Percentiles rank a stretch among this genome's conserved stretches.
Evolutionary conservation across 1,284 basidiomycete species (phyloP).

Genomic region (Veloporphyrellus conicus): DNA sequence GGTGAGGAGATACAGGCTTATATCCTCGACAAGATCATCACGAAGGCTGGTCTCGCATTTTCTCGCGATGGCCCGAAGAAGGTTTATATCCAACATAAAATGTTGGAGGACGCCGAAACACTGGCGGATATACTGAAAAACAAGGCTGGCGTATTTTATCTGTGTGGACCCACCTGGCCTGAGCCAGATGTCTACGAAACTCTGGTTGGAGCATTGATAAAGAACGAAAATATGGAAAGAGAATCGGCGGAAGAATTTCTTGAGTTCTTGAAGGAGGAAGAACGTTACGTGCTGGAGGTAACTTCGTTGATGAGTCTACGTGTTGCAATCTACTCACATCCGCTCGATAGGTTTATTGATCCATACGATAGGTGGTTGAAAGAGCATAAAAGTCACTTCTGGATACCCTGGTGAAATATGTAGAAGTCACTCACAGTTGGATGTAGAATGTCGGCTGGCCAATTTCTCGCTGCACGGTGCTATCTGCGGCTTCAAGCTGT

Average conservation of each 20-base stretch:
- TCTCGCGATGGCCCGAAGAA: conserved; percentile 91
- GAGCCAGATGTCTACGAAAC: conserved; percentile 97
- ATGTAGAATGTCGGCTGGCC: neutral
- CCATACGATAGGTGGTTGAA: no score
- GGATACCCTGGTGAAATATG: no score
- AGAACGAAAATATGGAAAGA: conserved; percentile 64
- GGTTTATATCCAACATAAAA: conserved; percentile 98
- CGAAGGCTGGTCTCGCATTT: conserved; percentile 91
- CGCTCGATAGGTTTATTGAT: conserved; percentile 27
- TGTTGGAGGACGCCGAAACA: conserved; percentile 81
- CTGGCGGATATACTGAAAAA: conserved; percentile 73
- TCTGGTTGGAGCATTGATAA: conserved; percentile 73
- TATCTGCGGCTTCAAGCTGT: neutral
- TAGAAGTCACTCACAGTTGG: no score
- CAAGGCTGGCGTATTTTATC: conserved; percentile 83
- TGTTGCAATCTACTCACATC: conserved; percentile 6
- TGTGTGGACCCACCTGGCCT: conserved; percentile 98
- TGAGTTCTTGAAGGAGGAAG: conserved; percentile 93
- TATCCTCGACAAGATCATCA: conserved; percentile 79
- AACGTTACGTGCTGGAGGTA: conserved; percentile 96
- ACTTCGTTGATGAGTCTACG: conserved; percentile 18
- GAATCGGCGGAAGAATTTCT: conserved; percentile 78
- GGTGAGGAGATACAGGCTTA: conserved; percentile 88
- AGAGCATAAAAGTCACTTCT: no score
- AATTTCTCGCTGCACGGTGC: neutral